A percentile compares a stretch with the other conserved stretches of the same genome.
Conservation (phyloP, 257 asterid species). For the Dorcoceras hygrometricum region DNA sequence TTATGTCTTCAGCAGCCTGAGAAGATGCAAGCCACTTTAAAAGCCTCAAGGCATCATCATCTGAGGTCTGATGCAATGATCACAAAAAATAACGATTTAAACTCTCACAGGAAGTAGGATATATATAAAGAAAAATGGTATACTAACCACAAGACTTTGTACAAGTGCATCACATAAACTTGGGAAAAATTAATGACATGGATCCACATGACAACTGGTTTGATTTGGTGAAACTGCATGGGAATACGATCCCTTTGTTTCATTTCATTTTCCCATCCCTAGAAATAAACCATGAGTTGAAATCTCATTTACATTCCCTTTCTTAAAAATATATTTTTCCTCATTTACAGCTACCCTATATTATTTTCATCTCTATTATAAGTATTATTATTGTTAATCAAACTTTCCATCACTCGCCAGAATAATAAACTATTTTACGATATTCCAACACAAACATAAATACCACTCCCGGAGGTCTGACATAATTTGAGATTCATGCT, state of each 20-base stretch:
- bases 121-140: neutral
- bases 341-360: neutral
- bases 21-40: conserved; percentile 98
- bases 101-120: conserved; percentile 17
- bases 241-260: neutral
- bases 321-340: neutral
- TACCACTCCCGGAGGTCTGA: neutral
- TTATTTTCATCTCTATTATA: neutral
- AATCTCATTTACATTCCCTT: neutral
- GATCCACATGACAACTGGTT: neutral
- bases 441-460: neutral
- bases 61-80: conserved; percentile 46
- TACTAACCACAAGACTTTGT: neutral
- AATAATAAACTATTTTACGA: too few species aligned
- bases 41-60: conserved; percentile 75
- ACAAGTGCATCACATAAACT: conserved; percentile 5
- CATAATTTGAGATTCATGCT: neutral
- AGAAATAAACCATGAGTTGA: neutral
- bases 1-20: conserved; percentile 92
- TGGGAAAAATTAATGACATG: neutral
- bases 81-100: conserved; percentile 17
- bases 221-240: neutral
- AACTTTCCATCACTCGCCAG: neutral
- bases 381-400: too few species aligned
- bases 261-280: neutral